Conservation (phyloP, 768 basidiomycete genomes). For the Mycena pura region DNA sequence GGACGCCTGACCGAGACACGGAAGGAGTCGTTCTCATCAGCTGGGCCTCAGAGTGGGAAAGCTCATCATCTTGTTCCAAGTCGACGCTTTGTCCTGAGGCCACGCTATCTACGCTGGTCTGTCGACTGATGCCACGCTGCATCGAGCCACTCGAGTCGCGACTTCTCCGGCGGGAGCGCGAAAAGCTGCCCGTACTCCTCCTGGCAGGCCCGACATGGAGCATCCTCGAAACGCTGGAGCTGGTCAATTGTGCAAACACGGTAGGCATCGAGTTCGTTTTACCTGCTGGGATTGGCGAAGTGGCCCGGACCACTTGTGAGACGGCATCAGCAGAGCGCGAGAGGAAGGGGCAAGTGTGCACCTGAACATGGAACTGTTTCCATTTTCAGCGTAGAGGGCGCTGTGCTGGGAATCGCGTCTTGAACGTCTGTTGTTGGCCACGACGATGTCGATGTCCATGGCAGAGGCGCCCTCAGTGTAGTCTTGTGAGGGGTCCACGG, state of each 20-base stretch:
- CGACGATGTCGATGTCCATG: constrained; percentile 70
- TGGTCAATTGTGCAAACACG: neutral
- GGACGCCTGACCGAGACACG: constrained; percentile 50
- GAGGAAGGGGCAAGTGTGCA: neutral
- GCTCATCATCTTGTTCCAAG: constrained; percentile 38
- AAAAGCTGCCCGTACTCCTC: constrained; percentile 64
- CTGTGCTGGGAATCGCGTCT: constrained; percentile 75
- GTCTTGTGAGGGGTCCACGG: constrained; percentile 50
- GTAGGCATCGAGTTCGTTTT: neutral
- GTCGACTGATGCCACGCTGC: constrained; percentile 42
- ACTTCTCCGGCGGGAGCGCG: constrained; percentile 57
- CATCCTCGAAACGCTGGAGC: constrained; percentile 74
- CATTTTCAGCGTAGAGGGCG: constrained; percentile 61
- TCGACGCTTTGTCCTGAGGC: constrained; percentile 47
- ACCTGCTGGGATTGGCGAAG: constrained; percentile 70
- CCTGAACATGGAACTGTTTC: constrained; percentile 69
- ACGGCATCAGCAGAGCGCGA: neutral
- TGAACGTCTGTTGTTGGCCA: constrained; percentile 56
- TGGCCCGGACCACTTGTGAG: constrained; percentile 68
- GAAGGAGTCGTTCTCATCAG: constrained; percentile 42
- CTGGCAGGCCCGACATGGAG: constrained; percentile 61
- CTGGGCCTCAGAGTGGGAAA: constrained; percentile 28
- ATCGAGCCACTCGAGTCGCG: constrained; percentile 48
- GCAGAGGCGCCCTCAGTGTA: constrained; percentile 89
- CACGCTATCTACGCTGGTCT: constrained; percentile 55